Conservation (phyloP, 169 alveolate genomes). For the Babesia ovata region DNA sequence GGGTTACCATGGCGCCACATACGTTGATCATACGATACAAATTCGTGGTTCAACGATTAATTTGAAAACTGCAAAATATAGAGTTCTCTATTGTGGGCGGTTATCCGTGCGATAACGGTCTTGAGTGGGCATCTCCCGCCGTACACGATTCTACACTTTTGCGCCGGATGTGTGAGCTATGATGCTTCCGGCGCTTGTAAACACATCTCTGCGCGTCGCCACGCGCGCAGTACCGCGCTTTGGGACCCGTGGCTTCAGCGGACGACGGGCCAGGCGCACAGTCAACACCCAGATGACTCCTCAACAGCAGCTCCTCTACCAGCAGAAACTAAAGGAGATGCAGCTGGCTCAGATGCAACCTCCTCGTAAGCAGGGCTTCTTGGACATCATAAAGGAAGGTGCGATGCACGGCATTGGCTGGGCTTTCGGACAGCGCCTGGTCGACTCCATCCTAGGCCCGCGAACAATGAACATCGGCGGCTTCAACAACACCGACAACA, state of each 20-base stretch:
- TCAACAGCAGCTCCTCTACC: slow-evolving; percentile 32
- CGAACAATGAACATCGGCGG: slow-evolving; percentile 35
- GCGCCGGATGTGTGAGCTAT: background rate
- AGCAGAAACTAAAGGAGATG: slow-evolving; percentile 48
- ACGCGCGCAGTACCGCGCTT: background rate
- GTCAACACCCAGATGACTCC: slow-evolving; percentile 9
- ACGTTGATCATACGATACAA: slow-evolving; percentile 9
- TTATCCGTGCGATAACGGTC: background rate
- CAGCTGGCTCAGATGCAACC: slow-evolving; percentile 30
- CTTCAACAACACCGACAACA: background rate
- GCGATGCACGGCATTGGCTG: slow-evolving; percentile 58
- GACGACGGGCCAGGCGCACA: slow-evolving; percentile 14
- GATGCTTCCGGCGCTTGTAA: background rate
- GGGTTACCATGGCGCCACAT: slow-evolving; percentile 5
- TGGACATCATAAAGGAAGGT: slow-evolving; percentile 50
- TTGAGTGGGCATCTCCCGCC: slow-evolving; percentile 13
- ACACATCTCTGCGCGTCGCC: background rate
- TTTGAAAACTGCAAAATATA: background rate
- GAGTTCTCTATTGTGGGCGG: background rate
- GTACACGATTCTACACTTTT: background rate
- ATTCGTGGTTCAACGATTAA: too few species aligned
- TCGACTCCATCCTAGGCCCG: slow-evolving; percentile 61
- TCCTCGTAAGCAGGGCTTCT: slow-evolving; percentile 27
- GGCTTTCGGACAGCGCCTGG: slow-evolving; percentile 60
- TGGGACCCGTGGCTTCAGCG: slow-evolving; percentile 21